phyloP scores from a whole-genome alignment of 2,329 filamentous ascomycete species.

The Penicillium sp. region DNA sequence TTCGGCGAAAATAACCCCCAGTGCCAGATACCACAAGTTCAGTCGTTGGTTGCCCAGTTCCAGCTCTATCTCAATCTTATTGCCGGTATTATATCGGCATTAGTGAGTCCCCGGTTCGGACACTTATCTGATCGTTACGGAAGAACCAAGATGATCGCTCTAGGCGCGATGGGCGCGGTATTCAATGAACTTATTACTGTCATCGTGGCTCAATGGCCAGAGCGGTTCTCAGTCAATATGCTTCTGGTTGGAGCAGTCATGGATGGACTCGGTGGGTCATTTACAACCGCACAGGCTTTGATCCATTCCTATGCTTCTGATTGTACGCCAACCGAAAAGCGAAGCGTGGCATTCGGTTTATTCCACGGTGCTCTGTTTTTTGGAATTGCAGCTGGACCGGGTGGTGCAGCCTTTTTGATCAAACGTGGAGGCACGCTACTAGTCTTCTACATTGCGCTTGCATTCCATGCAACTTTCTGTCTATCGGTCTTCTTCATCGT shows the following conservation, averaged over 20 bases:
- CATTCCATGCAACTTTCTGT: conserved; percentile 65
- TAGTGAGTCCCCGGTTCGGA: conserved; percentile 74
- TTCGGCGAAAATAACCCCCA: conserved; percentile 65
- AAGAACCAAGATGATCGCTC: conserved; percentile 62
- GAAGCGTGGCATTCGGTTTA: conserved; percentile 77
- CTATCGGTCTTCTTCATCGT: conserved; percentile 61
- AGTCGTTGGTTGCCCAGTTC: conserved; percentile 67
- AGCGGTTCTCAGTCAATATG: conserved; percentile 65
- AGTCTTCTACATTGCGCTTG: conserved; percentile 76
- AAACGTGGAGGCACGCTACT: conserved; percentile 62
- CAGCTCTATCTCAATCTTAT: conserved; percentile 66
- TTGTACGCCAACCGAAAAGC: conserved; percentile 68
- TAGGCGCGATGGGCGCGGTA: conserved; percentile 67
- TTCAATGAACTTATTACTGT: conserved; percentile 68
- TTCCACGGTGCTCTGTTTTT: conserved; percentile 81
- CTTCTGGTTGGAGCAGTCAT: conserved; percentile 66
- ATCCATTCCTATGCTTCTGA: conserved; percentile 82
- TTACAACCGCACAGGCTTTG: conserved; percentile 70
- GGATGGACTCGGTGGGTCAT: conserved; percentile 80
- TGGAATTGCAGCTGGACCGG: conserved; percentile 79
- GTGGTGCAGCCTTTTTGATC: conserved; percentile 71
- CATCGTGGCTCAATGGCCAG: conserved; percentile 64
- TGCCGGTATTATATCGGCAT: conserved; percentile 66
- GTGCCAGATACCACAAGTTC: conserved; percentile 71
- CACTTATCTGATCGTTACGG: conserved; percentile 80